Evolutionary conservation across 192 early-diverging fungal genomes (phyloP), one percentile per base, ranked within the genome.

Genomic region (Diversispora epigaea): DNA sequence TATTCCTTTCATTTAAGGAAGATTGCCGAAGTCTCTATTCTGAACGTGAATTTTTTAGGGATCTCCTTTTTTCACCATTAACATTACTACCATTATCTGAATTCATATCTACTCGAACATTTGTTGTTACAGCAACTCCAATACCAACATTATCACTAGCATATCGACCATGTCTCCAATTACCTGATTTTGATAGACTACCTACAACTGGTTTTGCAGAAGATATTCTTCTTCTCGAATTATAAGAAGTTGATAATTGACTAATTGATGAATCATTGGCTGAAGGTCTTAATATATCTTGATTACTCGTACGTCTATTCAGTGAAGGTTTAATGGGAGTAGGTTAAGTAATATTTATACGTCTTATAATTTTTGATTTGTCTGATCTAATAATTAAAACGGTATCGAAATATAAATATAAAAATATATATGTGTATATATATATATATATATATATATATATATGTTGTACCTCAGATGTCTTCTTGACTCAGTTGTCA

Each of bases 111-210:
- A 55, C 22, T 39, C 14, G 47, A 17, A 4, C n/a, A 47, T 25
- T 45, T 54, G 63, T 14, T 15, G 12, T 44, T 9, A 58, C 21
- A 66, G 15, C 47, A 50, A 32, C 3, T 44, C 14, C 61, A 11
- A 58, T 43, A 66, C 14, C 47, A 50, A 25, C 3, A 55, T 7
- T 65, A 11, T 75, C 73, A 47, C 70, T 72, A 58, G 70, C n/a
- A 60, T 72, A 72, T 22, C 56, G 32, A 47, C 54, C 19, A 60
- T 8, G 46, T 47, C 4, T 11, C 4, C 21, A 17, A 17, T 11
- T 46, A 46, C 21, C 39, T 11, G 43, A 15, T 11, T 12, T 54
- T 21, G 47, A 56, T 55, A 52, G 40, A 55, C 40, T 32, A 32
- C 25, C 25, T 32, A 32, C 25, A 32, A 32, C 25, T 32, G 25